Base-by-base conservation (phyloP, 768 basidiomycete species). In the Stropharia rugosoannulata region DNA sequence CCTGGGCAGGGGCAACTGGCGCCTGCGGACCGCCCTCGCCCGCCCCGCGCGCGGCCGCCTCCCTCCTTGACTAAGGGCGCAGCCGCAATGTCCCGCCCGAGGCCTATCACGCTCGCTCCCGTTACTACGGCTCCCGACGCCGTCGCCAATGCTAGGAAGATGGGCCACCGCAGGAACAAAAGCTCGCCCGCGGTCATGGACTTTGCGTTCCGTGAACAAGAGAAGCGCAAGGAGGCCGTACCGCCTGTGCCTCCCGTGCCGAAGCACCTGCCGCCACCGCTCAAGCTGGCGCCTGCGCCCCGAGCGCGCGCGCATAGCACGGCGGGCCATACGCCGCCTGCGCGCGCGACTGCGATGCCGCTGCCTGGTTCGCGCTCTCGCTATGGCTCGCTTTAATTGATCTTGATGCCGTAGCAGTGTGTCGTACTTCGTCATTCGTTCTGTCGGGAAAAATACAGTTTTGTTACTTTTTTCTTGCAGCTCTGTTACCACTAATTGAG, bases 171-270 rank as follows among this genome's bases (percentile, higher is more conserved):
- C 19, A 38, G 59, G 16, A 46, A 43, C 32, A 54, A 49, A 42
- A 57, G 55, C 52, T 60, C 59, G 1, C 55, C 59, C 36, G 56
- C 55, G 11, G 59, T 57, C 6, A 27, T 55, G 50, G 27, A 56
- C 11, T 59, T 56, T 32, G 43, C 36, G 27, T 55, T 49, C 35
- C 44, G 29, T 32, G 29, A 32, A 32, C 29, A 32, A 1, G 29
- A 29, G 22, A 40, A 38, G 6, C 41, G 56, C 50, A 43, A 56
- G 16, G 39, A 46, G 38, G 50, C 9, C 18, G 38, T 56, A 35
- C 59, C 59, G 16, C 59, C 59, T 40, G 45, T 56, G 6, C 59
- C 59, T 9, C 50, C 54, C 15, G 39, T 59, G 38, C 59, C 58
- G 13, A 29, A 49, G 15, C 2, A 35, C 19, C 8, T 57, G 19